Base-by-base conservation (phyloP, 805 yeast genomes). In the Candida anglica region DNA sequence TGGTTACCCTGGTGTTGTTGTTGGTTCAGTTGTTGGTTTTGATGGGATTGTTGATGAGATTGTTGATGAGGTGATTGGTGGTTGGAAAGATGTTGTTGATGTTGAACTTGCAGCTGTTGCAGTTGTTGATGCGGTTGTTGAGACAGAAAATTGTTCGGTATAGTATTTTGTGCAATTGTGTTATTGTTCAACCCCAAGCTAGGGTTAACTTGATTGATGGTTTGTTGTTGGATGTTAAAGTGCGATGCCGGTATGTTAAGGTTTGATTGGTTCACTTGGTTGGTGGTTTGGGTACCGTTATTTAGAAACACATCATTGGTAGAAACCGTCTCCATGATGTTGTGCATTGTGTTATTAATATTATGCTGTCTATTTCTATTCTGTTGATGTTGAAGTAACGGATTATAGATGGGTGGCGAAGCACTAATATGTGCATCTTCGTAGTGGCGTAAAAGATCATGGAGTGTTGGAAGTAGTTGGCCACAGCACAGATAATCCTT, bases 401-500 rank as follows among this genome's bases (percentile, higher is more conserved):
- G 63, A 32, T 52, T 50, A 36, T 60, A 64, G 18, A 54, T 45
- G 24, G 75, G 75, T 3, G 75, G 76, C 27, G 75, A 71, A 25
- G 73, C 70, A 43, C 67, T 66, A 38, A 93, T 89, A 61, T 93
- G 98, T 30, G 93, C 87, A 60, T 93, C 98, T 56, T 93, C 98
- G 57, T 93, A 93, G 58, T 93, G 98, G 48, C 93, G 78, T 42
- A 93, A 70, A 41, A 93, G 69, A 56, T 93, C 98, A 58, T 93
- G 98, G 44, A 93, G 67, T 9, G 96, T 89, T 20, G 98, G 98
- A 41, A 93, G 71, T 27, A 82, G 67, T 53, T 85, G 83, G 19
- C 98, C 98, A 65, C 98, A 93, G 63, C 98, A 93, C 33, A 87
- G 79, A 62, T 93, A 93, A 65, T 93, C 98, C 58, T 85, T 86